Evolutionary conservation across 73 alveolate genomes (phyloP), one percentile per base, ranked within the genome.

Genomic region (Tetrahymena malaccensis): DNA sequence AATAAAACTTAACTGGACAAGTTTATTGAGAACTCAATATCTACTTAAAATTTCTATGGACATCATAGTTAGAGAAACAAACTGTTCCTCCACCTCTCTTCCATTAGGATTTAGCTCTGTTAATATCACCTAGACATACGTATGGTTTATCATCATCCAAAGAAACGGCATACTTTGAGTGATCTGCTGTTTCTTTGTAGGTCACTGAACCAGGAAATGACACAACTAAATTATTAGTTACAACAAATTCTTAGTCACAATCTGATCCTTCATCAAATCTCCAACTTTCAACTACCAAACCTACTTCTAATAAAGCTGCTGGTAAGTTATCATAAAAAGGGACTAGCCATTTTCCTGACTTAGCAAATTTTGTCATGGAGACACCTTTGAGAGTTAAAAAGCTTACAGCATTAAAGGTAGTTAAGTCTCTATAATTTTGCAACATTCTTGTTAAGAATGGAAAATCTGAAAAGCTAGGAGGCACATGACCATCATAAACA

Each of bases 31-130:
- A 70, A 7, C 40, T 70, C 89, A 70, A 9, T 19, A 70, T 70
- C 89, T 70, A 31, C 37, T 70, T 70, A n/a, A 70, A 70, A 70
- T 25, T 70, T 27, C 37, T 70, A n/a, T 70, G 43, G 5, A 70
- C 89, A 27, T 70, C 22, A 27, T 70, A 27, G 89, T 70, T 70
- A 19, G 35, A 25, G 55, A 94, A 94, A 25, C 96, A 94, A 43
- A 70, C 93, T 19, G 93, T 94, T 84, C 84, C 94, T 43, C 96
- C 96, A 22, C 96, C 96, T 85, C 96, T 94, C 31, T 94, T 94
- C 83, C 93, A 83, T 94, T 94, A 40, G 9, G 96, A 43, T 25
- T 94, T 85, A 85, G 93, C 44, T 85, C 96, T 94, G 34, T 94
- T 94, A 27, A 94, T 37, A 43, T 94, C 96, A 38, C 83, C 55